These are phyloP conservation scores for Ganoderma resinaceum DNA, from an alignment of 1,284 basidiomycete genomes.

Conservation along the genomic window DNA sequence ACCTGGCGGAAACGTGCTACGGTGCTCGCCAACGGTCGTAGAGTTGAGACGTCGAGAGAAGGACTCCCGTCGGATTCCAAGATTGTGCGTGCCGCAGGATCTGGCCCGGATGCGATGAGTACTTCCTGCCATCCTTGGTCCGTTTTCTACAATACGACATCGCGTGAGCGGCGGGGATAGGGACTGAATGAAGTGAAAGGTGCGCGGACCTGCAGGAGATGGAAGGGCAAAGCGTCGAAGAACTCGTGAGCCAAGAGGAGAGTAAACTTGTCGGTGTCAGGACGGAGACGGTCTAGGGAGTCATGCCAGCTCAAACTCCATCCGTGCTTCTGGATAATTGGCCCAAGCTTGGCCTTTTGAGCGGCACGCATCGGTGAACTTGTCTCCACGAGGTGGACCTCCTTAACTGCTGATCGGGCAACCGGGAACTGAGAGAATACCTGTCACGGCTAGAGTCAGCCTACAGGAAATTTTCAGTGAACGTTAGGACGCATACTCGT, in stretches of 20 bases:
- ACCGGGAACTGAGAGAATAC: conserved; percentile 60
- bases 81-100: conserved; percentile 38
- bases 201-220: conserved; percentile 78
- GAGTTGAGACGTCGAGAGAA: conserved; percentile 24
- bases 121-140: conserved; percentile 89
- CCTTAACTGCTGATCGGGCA: conserved; percentile 49
- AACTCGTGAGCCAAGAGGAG: conserved; percentile 97
- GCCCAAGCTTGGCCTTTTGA: conserved; percentile 65
- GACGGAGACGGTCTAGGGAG: conserved; percentile 71
- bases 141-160: conserved; percentile 64
- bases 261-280: conserved; percentile 70
- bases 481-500: conserved; percentile 60
- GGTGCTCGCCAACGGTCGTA: conserved; percentile 19
- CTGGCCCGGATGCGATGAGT: conserved; percentile 62
- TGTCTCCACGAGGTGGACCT: conserved; percentile 85
- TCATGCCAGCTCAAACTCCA: conserved; percentile 77
- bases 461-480: background rate
- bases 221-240: conserved; percentile 96
- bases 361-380: conserved; percentile 70
- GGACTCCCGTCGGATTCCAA: conserved; percentile 31
- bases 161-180: conserved; percentile 1
- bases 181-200: conserved; percentile 23
- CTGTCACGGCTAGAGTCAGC: conserved; percentile 42
- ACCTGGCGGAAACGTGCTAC: conserved; percentile 65
- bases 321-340: conserved; percentile 38